Evolutionary conservation across 257 asterid species (phyloP).

Genomic region (Hygrophila difformis): DNA sequence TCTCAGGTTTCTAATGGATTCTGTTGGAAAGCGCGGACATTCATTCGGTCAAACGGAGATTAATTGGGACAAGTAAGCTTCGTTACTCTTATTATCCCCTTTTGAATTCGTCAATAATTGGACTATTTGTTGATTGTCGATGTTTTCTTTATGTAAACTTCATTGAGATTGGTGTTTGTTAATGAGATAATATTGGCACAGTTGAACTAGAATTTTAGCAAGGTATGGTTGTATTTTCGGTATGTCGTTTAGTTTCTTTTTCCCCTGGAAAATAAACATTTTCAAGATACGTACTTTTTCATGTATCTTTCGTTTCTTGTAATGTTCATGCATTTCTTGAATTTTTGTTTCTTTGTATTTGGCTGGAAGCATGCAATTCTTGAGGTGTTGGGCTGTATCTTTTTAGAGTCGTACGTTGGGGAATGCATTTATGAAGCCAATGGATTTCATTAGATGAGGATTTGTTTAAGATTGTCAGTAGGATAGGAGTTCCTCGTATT

Average conservation of each 20-base stretch:
- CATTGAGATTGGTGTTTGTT: neutral
- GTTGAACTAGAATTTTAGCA: too few species aligned
- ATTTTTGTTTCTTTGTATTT: too few species aligned
- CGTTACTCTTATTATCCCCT: neutral
- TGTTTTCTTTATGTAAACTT: neutral
- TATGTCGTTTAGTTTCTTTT: too few species aligned
- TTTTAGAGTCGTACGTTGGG: neutral
- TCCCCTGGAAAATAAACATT: too few species aligned
- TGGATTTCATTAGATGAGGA: neutral
- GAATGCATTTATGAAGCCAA: neutral
- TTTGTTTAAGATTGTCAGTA: conserved; percentile 1
- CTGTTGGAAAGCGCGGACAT: conserved; percentile 30
- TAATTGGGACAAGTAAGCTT: conserved; percentile 79
- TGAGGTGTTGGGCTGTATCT: neutral
- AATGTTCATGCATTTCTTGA: too few species aligned
- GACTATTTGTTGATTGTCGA: neutral
- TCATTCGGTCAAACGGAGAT: conserved; percentile 58
- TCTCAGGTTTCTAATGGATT: conserved; percentile 28
- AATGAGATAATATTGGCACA: too few species aligned
- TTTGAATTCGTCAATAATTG: neutral
- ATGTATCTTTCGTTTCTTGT: too few species aligned
- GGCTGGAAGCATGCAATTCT: too few species aligned
- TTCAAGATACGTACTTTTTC: too few species aligned
- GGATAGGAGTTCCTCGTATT: neutral
- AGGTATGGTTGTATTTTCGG: too few species aligned